Percentiles rank a stretch among this genome's conserved stretches.
These are phyloP conservation scores for Candida incommunis DNA, from an alignment of 805 yeast genomes.

Conservation along the genomic window DNA sequence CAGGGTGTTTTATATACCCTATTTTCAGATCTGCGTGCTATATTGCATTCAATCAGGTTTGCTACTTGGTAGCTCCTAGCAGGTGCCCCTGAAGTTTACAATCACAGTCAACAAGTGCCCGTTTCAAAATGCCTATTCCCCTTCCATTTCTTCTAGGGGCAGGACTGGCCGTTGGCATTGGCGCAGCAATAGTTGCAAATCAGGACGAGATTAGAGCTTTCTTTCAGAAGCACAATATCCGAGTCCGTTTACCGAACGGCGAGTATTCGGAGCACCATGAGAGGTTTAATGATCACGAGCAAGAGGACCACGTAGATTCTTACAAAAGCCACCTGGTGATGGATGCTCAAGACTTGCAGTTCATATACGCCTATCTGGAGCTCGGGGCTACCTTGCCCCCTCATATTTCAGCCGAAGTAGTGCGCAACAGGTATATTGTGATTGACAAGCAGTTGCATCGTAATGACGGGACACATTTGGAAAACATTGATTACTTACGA, in stretches of 20 bases:
- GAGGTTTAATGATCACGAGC: too few species aligned
- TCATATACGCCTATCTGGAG: not conserved
- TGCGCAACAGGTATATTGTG: not conserved
- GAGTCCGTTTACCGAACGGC: not conserved
- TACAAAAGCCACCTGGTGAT: not conserved
- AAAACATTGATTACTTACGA: not conserved
- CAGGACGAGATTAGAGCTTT: not conserved
- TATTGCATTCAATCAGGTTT: too few species aligned
- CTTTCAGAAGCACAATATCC: not conserved
- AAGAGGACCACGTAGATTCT: too few species aligned
- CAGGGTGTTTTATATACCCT: too few species aligned
- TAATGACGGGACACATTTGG: not conserved
- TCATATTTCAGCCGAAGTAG: not conserved
- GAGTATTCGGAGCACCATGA: not conserved
- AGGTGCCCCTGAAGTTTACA: too few species aligned
- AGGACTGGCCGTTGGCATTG: not conserved
- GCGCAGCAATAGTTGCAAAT: not conserved
- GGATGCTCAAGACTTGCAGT: not conserved
- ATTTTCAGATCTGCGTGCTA: too few species aligned
- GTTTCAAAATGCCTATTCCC: not conserved
- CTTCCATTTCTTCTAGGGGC: not conserved
- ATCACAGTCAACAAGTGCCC: too few species aligned
- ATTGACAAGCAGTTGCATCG: not conserved
- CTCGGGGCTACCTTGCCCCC: not conserved
- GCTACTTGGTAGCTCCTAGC: too few species aligned